These are phyloP conservation scores for Hypoxylon perforatum DNA, from an alignment of 495 filamentous ascomycete genomes.

Conservation along the genomic window DNA sequence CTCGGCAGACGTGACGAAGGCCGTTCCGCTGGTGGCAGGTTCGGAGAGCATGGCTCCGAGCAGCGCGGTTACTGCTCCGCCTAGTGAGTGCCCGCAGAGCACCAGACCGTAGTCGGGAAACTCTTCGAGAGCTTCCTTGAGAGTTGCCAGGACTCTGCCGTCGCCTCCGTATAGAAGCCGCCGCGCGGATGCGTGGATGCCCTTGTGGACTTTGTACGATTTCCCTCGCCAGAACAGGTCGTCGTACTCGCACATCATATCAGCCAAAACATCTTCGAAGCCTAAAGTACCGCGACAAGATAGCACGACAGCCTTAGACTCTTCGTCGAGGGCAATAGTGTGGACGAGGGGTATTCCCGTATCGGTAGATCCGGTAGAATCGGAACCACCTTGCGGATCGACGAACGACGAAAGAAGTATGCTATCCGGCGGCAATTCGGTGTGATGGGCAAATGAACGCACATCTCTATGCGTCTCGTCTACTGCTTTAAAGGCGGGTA, in stretches of 20 bases:
- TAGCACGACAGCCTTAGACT: slow-evolving; percentile 79
- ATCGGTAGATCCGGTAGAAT: slow-evolving; percentile 75
- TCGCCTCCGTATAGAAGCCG: slow-evolving; percentile 73
- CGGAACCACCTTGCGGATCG: slow-evolving; percentile 78
- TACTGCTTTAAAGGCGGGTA: slow-evolving; percentile 56
- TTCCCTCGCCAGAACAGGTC: slow-evolving; percentile 74
- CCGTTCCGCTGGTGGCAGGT: slow-evolving; percentile 57
- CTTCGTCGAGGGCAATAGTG: slow-evolving; percentile 81
- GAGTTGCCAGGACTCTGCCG: slow-evolving; percentile 72
- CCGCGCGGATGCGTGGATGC: slow-evolving; percentile 81
- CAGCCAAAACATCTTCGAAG: slow-evolving; percentile 83
- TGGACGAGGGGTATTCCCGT: slow-evolving; percentile 83
- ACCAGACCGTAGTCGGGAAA: slow-evolving; percentile 79
- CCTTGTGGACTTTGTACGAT: slow-evolving; percentile 80
- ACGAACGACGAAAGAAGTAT: slow-evolving; percentile 82
- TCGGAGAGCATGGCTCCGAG: slow-evolving; percentile 79
- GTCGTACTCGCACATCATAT: slow-evolving; percentile 86
- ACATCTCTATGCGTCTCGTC: slow-evolving; percentile 72
- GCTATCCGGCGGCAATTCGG: slow-evolving; percentile 71
- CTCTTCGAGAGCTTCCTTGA: slow-evolving; percentile 76
- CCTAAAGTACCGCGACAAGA: slow-evolving; percentile 81
- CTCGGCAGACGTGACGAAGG: slow-evolving; percentile 60
- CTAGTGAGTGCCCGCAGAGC: slow-evolving; percentile 80
- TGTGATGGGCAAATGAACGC: slow-evolving; percentile 77
- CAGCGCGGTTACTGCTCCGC: slow-evolving; percentile 78